phyloP scores from a whole-genome alignment of 2,329 filamentous ascomycete genomes.

The Fusarium secorum region DNA sequence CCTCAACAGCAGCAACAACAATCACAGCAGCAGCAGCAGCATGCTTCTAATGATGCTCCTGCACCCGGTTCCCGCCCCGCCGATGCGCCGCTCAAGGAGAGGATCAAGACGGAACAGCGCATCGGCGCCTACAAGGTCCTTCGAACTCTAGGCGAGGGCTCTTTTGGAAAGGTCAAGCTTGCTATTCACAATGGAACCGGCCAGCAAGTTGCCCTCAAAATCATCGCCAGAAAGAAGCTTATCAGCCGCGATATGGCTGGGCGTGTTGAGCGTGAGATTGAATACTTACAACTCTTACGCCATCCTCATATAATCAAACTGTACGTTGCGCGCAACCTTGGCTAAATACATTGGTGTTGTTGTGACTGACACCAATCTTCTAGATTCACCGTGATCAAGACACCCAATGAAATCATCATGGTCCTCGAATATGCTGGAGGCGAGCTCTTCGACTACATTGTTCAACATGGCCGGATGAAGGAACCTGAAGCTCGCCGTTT shows the following conservation, averaged over 20 bases:
- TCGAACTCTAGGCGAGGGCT: slow-evolving; percentile 92
- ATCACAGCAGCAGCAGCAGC: slow-evolving; percentile 41
- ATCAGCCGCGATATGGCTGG: slow-evolving; percentile 98
- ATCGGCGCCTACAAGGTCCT: slow-evolving; percentile 92
- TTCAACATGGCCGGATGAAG: slow-evolving; percentile 89
- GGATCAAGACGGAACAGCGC: slow-evolving; percentile 76
- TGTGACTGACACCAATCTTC: slow-evolving; percentile 4
- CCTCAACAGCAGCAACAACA: slow-evolving; percentile 46
- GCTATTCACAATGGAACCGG: slow-evolving; percentile 91
- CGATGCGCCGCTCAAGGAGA: slow-evolving; percentile 51
- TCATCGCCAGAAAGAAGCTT: slow-evolving; percentile 94
- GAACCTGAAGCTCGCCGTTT: slow-evolving; percentile 95
- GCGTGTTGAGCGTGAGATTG: slow-evolving; percentile 95
- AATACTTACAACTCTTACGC: slow-evolving; percentile 92
- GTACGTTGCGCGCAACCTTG: slow-evolving; percentile 57
- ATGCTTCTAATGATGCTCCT: slow-evolving; percentile 36
- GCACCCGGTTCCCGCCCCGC: slow-evolving; percentile 43
- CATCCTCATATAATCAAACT: slow-evolving; percentile 99
- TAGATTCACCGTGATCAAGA: slow-evolving; percentile 96
- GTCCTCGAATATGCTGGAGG: slow-evolving; percentile 97
- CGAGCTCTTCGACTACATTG: slow-evolving; percentile 98
- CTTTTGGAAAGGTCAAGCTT: slow-evolving; percentile 98
- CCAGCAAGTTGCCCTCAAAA: slow-evolving; percentile 97
- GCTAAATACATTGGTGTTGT: background rate
- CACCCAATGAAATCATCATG: slow-evolving; percentile 95